A percentile compares a stretch with the other conserved stretches of the same genome.
phyloP scores from a whole-genome alignment of 2,329 filamentous ascomycete species.

The Verticillium dahliae region DNA sequence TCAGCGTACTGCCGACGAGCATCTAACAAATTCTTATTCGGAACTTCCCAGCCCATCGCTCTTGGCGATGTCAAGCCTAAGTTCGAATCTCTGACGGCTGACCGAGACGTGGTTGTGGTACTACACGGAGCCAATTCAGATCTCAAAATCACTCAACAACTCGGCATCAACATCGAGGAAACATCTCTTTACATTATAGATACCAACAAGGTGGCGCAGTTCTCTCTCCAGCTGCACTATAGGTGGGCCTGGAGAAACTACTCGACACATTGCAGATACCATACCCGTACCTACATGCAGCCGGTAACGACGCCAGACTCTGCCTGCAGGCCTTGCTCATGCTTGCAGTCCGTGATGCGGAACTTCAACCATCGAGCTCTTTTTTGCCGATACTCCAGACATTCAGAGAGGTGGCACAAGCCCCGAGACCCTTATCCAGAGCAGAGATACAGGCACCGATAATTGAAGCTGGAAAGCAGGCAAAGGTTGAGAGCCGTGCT shows the following conservation, averaged over 20 bases:
- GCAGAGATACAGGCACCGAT: background rate
- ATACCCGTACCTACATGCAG: conserved; percentile 13
- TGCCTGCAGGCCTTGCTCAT: conserved; percentile 10
- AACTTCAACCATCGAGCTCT: background rate
- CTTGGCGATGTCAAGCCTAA: conserved; percentile 4
- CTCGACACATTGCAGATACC: conserved; percentile 13
- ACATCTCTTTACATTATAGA: conserved; percentile 15
- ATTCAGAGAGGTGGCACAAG: background rate
- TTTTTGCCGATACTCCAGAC: background rate
- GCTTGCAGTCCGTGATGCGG: conserved; percentile 7
- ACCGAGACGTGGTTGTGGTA: conserved; percentile 3
- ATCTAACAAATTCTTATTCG: conserved; percentile 8
- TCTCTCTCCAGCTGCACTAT: conserved; percentile 16
- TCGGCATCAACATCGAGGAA: background rate
- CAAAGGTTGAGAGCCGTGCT: too few relatives aligned
- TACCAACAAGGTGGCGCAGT: conserved; percentile 17
- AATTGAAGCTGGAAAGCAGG: too few relatives aligned
- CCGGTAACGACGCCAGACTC: conserved; percentile 22
- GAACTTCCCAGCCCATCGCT: conserved; percentile 4
- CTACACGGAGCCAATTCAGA: conserved; percentile 3
- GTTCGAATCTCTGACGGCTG: background rate
- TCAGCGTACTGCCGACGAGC: conserved; percentile 6
- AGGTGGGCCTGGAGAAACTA: conserved; percentile 13
- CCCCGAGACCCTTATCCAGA: background rate
- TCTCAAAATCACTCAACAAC: conserved; percentile 5